Conservation (phyloP, 352 stramenopile species). For the Phytophthora ohioensis region DNA sequence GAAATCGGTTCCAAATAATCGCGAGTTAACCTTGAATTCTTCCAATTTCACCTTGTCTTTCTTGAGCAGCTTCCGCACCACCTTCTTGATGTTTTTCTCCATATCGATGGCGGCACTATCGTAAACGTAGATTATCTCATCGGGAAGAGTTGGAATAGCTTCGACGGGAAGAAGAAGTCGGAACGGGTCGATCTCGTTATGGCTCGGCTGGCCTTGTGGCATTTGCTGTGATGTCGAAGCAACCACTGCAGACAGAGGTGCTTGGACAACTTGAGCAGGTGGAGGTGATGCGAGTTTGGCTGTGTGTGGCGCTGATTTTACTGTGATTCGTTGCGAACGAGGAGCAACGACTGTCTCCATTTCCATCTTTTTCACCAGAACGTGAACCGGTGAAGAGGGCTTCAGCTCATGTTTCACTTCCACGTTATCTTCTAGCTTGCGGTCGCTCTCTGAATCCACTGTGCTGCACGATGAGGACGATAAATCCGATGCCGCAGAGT, state of each 20-base stretch:
- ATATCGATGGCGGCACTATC: slow-evolving; percentile 67
- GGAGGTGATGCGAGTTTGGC: not conserved
- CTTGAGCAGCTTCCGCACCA: slow-evolving; percentile 72
- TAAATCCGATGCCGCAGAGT: slow-evolving; percentile 15
- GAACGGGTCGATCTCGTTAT: slow-evolving; percentile 53
- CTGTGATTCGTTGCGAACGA: not conserved
- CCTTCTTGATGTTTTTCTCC: slow-evolving; percentile 79
- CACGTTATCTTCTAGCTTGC: slow-evolving; percentile 23
- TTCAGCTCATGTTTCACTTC: not conserved
- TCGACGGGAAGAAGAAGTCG: slow-evolving; percentile 59
- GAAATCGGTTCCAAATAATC: slow-evolving; percentile 81
- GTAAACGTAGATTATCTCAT: slow-evolving; percentile 67
- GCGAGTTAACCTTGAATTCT: slow-evolving; percentile 87
- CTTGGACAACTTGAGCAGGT: not conserved
- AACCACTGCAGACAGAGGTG: not conserved
- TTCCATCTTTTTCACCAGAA: slow-evolving; percentile 18
- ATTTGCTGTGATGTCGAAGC: not conserved
- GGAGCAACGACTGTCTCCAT: slow-evolving; percentile 1
- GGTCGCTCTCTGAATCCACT: slow-evolving; percentile 30
- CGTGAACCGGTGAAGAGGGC: not conserved
- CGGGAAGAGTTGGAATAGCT: slow-evolving; percentile 54
- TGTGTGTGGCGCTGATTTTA: not conserved
- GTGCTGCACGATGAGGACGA: slow-evolving; percentile 36
- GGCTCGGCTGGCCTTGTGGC: not conserved
- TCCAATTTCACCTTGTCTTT: slow-evolving; percentile 65